These are phyloP conservation scores for Nicotiana paniculata DNA, from an alignment of 257 asterid species.

Conservation along the genomic window DNA sequence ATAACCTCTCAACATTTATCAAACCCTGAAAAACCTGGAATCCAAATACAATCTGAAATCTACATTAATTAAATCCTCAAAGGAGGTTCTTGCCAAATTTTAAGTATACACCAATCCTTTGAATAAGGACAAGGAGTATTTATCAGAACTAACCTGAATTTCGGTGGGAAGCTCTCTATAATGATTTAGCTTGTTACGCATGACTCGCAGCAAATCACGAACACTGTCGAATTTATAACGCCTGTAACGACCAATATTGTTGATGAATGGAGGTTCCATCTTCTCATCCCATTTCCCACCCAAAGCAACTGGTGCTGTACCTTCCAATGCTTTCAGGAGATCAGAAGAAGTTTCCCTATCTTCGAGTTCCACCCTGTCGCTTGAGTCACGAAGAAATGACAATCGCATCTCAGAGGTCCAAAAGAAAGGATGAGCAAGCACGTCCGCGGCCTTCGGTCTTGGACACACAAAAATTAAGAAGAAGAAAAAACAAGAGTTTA, in stretches of 20 bases:
- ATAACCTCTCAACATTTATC: too few relatives aligned
- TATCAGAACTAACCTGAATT: constrained; percentile 56
- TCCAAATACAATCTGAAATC: background rate
- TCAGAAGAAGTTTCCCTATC: constrained; percentile 56
- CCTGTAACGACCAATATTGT: constrained; percentile 62
- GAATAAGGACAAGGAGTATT: background rate
- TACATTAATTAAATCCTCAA: background rate
- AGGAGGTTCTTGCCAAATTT: background rate
- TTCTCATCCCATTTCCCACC: constrained; percentile 84
- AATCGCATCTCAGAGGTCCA: constrained; percentile 88
- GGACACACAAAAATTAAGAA: background rate
- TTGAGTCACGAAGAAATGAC: constrained; percentile 81
- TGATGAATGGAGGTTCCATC: constrained; percentile 64
- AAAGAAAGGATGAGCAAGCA: constrained; percentile 80
- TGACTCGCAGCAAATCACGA: constrained; percentile 84
- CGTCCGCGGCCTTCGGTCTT: constrained; percentile 76
- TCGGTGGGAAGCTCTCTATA: constrained; percentile 85
- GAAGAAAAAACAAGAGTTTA: background rate
- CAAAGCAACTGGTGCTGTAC: constrained; percentile 55
- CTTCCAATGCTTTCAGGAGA: constrained; percentile 67
- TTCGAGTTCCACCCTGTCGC: constrained; percentile 92
- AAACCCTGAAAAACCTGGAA: background rate
- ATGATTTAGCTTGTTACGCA: constrained; percentile 90
- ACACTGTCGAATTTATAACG: constrained; percentile 74
- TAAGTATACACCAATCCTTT: background rate